A percentile compares a stretch with the other conserved stretches of the same genome.
These are phyloP conservation scores for Chamaecrista fasciculata DNA, from an alignment of 306 rosid genomes.

Conservation along the genomic window DNA sequence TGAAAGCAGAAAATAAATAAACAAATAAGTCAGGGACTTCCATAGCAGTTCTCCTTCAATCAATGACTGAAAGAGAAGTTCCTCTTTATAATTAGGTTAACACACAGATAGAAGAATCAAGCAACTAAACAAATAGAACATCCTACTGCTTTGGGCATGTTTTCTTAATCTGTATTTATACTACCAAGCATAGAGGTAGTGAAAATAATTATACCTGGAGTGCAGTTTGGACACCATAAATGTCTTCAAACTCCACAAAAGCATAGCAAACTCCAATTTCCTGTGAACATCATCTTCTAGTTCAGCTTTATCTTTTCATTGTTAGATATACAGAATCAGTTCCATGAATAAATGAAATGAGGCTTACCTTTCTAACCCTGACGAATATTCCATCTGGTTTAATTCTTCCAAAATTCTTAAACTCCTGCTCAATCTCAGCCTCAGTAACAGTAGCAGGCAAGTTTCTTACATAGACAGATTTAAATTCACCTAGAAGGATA, in stretches of 20 bases:
- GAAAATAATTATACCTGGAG: conserved; percentile 63
- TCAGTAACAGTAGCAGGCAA: conserved; percentile 79
- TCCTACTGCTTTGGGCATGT: not conserved
- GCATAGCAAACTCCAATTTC: conserved; percentile 96
- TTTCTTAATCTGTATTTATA: not conserved
- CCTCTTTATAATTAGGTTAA: not conserved
- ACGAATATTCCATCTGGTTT: conserved; percentile 80
- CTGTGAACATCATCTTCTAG: conserved; percentile 46
- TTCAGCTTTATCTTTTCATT: conserved; percentile 22
- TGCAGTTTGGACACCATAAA: conserved; percentile 74
- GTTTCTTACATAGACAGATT: conserved; percentile 90
- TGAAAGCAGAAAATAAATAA: not conserved
- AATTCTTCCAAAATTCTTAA: conserved; percentile 78
- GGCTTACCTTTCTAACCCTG: conserved; percentile 71
- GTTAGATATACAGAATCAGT: not conserved
- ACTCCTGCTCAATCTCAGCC: conserved; percentile 73
- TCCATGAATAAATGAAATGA: conserved; percentile 16
- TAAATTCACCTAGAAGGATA: conserved; percentile 67
- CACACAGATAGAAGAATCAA: conserved; percentile 14
- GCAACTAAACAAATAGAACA: conserved; percentile 3
- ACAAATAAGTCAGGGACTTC: too few relatives aligned
- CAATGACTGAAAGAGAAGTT: not conserved
- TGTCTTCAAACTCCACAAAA: conserved; percentile 93
- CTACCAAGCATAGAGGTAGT: conserved; percentile 7
- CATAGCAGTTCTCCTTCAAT: too few relatives aligned